Percentiles rank a stretch among this genome's conserved stretches.
phyloP scores from a whole-genome alignment of 2,329 filamentous ascomycete genomes.

The Ascochyta rabiei region DNA sequence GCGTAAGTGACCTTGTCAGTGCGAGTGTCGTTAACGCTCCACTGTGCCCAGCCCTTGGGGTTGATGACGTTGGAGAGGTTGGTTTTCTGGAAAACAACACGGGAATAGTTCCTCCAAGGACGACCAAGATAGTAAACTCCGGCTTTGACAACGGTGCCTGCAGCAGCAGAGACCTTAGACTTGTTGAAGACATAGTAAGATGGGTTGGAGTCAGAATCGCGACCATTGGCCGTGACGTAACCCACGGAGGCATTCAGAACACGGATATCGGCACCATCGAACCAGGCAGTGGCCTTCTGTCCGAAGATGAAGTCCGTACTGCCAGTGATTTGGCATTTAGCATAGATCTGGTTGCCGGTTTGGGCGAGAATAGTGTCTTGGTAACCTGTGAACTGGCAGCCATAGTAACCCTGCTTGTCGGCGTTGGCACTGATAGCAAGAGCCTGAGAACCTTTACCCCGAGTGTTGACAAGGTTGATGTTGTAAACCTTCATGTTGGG shows the following conservation, averaged over 20 bases:
- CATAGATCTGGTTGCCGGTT: conserved; percentile 62
- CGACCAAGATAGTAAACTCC: conserved; percentile 59
- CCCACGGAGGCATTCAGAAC: conserved; percentile 51
- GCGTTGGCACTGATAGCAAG: conserved; percentile 61
- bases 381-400: conserved; percentile 60
- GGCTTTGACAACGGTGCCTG: conserved; percentile 44
- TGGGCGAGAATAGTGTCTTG: conserved; percentile 59
- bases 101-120: conserved; percentile 59
- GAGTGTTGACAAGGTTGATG: conserved; percentile 58
- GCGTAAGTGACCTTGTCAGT: conserved; percentile 62
- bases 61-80: conserved; percentile 63
- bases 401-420: conserved; percentile 63
- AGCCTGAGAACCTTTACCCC: conserved; percentile 58
- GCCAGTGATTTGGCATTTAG: conserved; percentile 61
- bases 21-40: conserved; percentile 57
- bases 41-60: conserved; percentile 62
- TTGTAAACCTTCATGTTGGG: conserved; percentile 67
- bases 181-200: conserved; percentile 64
- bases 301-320: conserved; percentile 68
- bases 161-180: conserved; percentile 53
- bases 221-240: conserved; percentile 49
- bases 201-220: conserved; percentile 38
- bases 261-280: conserved; percentile 57
- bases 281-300: conserved; percentile 59
- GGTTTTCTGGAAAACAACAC: conserved; percentile 60